Conservation (phyloP, 1,284 basidiomycete species). For the Ceratobasidium sp. region DNA sequence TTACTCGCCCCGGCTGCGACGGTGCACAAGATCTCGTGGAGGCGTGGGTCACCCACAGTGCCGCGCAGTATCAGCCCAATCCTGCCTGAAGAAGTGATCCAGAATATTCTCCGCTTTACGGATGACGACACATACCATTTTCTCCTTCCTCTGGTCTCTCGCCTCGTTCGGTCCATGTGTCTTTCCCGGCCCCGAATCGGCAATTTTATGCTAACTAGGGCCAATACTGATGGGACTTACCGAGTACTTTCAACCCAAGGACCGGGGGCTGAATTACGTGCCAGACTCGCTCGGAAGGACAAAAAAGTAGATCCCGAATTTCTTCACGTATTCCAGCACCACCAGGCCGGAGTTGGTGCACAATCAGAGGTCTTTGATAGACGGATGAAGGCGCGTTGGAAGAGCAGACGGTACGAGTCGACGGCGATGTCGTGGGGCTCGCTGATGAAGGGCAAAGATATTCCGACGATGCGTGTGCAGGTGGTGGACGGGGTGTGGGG, state of each 20-base stretch:
- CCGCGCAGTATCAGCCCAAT: background rate
- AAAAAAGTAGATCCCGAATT: background rate
- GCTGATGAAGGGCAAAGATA: background rate
- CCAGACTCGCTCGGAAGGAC: background rate
- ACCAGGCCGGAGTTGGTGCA: background rate
- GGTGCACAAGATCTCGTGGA: background rate
- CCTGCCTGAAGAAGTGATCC: slow-evolving; percentile 9
- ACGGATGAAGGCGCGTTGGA: background rate
- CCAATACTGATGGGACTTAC: background rate
- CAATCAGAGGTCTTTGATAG: background rate
- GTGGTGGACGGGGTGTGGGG: background rate
- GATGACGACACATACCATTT: background rate
- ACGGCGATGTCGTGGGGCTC: background rate
- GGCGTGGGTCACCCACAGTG: background rate
- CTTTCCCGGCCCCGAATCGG: slow-evolving; percentile 17
- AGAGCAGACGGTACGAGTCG: background rate
- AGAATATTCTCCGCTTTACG: background rate
- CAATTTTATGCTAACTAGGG: background rate
- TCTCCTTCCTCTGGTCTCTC: background rate
- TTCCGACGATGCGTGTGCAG: background rate
- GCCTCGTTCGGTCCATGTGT: background rate
- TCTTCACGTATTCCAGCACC: background rate
- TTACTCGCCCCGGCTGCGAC: background rate
- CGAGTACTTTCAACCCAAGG: background rate
- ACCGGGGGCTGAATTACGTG: background rate